These are phyloP conservation scores for Pichia occidentalis DNA, from an alignment of 805 yeast species.

Conservation along the genomic window DNA sequence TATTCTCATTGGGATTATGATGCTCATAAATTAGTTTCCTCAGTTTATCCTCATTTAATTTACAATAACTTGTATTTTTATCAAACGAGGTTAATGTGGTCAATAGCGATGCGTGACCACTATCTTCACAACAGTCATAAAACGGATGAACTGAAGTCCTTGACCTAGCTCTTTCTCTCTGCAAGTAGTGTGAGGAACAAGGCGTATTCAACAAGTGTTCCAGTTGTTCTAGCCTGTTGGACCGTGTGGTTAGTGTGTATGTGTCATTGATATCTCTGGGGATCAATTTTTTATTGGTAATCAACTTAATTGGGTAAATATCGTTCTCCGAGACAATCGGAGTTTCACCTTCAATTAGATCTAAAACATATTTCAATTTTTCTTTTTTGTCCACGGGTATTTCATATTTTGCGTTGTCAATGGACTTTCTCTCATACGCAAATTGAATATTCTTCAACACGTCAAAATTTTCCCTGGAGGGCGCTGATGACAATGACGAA, in stretches of 20 bases:
- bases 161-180: slow-evolving; percentile 33
- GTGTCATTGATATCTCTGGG: slow-evolving; percentile 24
- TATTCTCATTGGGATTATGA: slow-evolving; percentile 2
- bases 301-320: slow-evolving; percentile 18
- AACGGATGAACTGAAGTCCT: slow-evolving; percentile 39
- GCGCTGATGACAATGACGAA: no score
- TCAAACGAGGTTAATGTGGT: slow-evolving; percentile 22
- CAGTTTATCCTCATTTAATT: slow-evolving; percentile 24
- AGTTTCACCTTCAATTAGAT: slow-evolving; percentile 19
- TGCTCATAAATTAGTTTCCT: slow-evolving; percentile 12
- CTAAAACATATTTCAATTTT: slow-evolving; percentile 16
- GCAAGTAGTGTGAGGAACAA: slow-evolving; percentile 35
- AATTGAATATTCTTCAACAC: not conserved
- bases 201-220: slow-evolving; percentile 20
- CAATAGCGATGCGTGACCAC: slow-evolving; percentile 28
- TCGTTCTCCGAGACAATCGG: slow-evolving; percentile 19
- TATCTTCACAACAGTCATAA: slow-evolving; percentile 43
- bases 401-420: slow-evolving; percentile 1
- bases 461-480: not conserved
- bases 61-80: slow-evolving; percentile 23
- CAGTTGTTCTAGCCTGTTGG: slow-evolving; percentile 23
- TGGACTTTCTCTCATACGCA: not conserved
- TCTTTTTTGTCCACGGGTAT: slow-evolving; percentile 20
- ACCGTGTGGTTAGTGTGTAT: slow-evolving; percentile 25
- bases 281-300: slow-evolving; percentile 18